A percentile compares a stretch with the other conserved stretches of the same genome.
Evolutionary conservation across 129 eudicot genomes (phyloP).

Genomic region (Scalesia atractyloides): DNA sequence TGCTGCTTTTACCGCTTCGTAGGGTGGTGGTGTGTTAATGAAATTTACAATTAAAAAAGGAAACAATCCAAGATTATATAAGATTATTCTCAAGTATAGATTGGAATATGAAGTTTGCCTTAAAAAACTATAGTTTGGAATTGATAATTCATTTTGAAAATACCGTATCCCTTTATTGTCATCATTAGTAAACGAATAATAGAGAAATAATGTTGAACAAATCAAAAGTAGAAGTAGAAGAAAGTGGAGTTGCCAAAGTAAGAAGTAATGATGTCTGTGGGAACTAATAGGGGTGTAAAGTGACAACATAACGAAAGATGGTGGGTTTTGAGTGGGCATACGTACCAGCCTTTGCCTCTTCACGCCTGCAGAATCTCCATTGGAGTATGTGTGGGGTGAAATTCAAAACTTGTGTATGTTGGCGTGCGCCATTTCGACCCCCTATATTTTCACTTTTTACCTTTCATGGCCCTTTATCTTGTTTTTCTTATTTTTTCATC

Average conservation of each 20-base stretch:
- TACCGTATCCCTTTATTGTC: neutral
- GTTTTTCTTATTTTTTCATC: constrained; percentile 6
- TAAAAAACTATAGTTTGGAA: too few species aligned
- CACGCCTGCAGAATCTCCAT: constrained; percentile 61
- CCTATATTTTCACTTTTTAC: constrained; percentile 45
- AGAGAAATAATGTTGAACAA: constrained; percentile 18
- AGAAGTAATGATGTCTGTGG: constrained; percentile 24
- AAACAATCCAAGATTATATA: too few species aligned
- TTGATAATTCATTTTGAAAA: neutral
- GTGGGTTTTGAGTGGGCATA: constrained; percentile 39
- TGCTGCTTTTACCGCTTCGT: too few species aligned
- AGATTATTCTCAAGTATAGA: too few species aligned
- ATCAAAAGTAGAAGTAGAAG: neutral
- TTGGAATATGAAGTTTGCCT: too few species aligned
- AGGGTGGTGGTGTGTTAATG: too few species aligned
- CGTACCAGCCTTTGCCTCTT: constrained; percentile 46
- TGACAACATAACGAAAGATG: constrained; percentile 27
- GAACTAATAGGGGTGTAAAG: constrained; percentile 30
- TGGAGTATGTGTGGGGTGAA: constrained; percentile 36
- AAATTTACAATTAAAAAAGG: too few species aligned
- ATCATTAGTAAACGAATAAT: constrained; percentile 7
- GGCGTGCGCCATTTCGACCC: constrained; percentile 62
- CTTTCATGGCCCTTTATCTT: constrained; percentile 26
- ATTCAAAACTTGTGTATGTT: constrained; percentile 34
- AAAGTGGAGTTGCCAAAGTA: constrained; percentile 7